Conservation (phyloP, 2,329 filamentous ascomycete species). For the Colletotrichum lupini region DNA sequence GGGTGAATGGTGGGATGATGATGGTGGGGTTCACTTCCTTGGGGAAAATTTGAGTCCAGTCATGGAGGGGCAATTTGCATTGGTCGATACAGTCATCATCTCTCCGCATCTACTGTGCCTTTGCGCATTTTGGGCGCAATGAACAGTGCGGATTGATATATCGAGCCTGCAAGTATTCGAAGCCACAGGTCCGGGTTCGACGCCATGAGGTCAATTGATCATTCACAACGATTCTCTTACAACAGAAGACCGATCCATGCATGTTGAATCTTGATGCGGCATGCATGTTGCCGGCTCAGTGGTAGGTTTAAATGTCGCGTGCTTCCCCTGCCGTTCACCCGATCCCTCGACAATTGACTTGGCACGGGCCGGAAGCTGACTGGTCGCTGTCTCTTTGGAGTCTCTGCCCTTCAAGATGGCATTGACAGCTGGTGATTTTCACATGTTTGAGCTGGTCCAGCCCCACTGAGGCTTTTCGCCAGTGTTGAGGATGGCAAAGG, state of each 20-base stretch:
- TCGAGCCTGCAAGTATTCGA: neutral
- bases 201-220: neutral
- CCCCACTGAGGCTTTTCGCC: neutral
- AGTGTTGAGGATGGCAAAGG: neutral
- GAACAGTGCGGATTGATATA: slow-evolving; percentile 18
- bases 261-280: neutral
- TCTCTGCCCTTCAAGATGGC: neutral
- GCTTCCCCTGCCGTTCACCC: slow-evolving; percentile 9
- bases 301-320: slow-evolving; percentile 3
- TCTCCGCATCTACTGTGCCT: slow-evolving; percentile 23
- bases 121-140: neutral
- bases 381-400: neutral
- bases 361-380: slow-evolving; percentile 12
- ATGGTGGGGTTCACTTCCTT: slow-evolving; percentile 32
- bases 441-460: neutral
- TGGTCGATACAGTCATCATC: slow-evolving; percentile 10
- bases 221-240: neutral
- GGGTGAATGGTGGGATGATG: slow-evolving; percentile 27
- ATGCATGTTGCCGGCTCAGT: neutral
- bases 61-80: slow-evolving; percentile 27
- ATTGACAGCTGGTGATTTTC: neutral
- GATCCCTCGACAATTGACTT: slow-evolving; percentile 1
- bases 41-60: slow-evolving; percentile 26
- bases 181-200: neutral
- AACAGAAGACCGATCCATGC: neutral